Evolutionary conservation across 2,329 filamentous ascomycete genomes (phyloP).

Genomic region (Chaetoscypha palmicola): DNA sequence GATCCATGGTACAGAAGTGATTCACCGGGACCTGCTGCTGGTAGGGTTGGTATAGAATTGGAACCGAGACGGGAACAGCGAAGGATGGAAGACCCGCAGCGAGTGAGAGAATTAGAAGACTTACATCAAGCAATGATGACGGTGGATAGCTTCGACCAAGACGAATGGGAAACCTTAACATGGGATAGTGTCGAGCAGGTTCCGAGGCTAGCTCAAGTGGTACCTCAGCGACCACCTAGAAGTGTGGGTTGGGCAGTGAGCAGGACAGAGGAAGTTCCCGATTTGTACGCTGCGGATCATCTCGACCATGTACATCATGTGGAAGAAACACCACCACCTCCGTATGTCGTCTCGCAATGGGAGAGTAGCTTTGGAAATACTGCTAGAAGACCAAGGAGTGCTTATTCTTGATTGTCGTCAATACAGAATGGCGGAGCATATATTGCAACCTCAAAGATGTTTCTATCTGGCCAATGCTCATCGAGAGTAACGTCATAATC

Average conservation of each 20-base stretch:
- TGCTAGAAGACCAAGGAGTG: conserved; percentile 1
- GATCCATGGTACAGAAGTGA: conserved; percentile 23
- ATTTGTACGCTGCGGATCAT: not conserved
- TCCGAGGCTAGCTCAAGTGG: conserved; percentile 17
- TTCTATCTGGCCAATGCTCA: not conserved
- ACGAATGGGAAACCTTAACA: conserved; percentile 25
- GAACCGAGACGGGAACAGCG: conserved; percentile 1
- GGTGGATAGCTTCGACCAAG: conserved; percentile 25
- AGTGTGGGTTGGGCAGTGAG: conserved; percentile 30
- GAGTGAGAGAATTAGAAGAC: conserved; percentile 24
- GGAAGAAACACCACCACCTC: conserved; percentile 13
- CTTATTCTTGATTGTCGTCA: not conserved
- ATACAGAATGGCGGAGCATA: not conserved
- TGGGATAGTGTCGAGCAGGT: conserved; percentile 23
- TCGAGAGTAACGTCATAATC: not conserved
- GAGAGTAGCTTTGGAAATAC: conserved; percentile 5
- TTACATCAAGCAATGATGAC: conserved; percentile 31
- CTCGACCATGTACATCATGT: not conserved
- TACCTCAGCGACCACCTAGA: conserved; percentile 14
- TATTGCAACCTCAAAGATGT: not conserved
- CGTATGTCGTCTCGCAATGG: conserved; percentile 28
- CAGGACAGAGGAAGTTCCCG: conserved; percentile 16
- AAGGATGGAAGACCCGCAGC: conserved; percentile 25
- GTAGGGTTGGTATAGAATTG: conserved; percentile 10
- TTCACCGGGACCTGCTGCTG: conserved; percentile 4